Percentiles rank a stretch among this genome's conserved stretches.
Conservation (phyloP, 1,139 yeast genomes). For the Nakaseomyces uthaithaninus region DNA sequence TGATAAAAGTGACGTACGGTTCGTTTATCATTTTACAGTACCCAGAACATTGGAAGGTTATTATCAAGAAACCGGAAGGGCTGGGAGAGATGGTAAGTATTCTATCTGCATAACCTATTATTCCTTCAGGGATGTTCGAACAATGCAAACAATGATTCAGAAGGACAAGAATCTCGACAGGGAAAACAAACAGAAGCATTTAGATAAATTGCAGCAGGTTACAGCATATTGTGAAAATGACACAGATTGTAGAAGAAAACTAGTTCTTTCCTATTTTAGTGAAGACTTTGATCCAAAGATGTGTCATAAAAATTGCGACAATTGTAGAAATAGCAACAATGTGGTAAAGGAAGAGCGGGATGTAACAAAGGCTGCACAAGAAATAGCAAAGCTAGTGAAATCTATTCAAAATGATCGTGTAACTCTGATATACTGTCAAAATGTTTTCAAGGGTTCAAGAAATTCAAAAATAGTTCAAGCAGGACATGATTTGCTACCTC, state of each 20-base stretch:
- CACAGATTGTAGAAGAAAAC: slow-evolving; percentile 83
- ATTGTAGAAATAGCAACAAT: slow-evolving; percentile 52
- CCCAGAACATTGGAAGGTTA: slow-evolving; percentile 92
- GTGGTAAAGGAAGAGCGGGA: slow-evolving; percentile 48
- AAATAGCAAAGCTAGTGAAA: slow-evolving; percentile 52
- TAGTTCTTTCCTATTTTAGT: slow-evolving; percentile 82
- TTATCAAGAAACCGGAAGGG: slow-evolving; percentile 98
- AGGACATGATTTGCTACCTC: slow-evolving; percentile 53
- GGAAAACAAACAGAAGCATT: slow-evolving; percentile 67
- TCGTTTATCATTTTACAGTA: slow-evolving; percentile 79
- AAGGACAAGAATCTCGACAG: slow-evolving; percentile 61
- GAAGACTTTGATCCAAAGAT: slow-evolving; percentile 62
- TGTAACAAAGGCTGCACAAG: slow-evolving; percentile 57
- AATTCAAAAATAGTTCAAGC: slow-evolving; percentile 50
- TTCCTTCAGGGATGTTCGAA: slow-evolving; percentile 66
- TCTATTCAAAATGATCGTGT: slow-evolving; percentile 52
- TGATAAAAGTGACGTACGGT: slow-evolving; percentile 91
- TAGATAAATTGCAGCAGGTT: slow-evolving; percentile 71
- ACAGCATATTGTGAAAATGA: slow-evolving; percentile 86
- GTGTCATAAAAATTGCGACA: slow-evolving; percentile 77
- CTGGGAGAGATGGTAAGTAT: slow-evolving; percentile 85
- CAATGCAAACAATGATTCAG: slow-evolving; percentile 67
- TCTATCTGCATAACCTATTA: slow-evolving; percentile 81
- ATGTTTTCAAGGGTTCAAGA: slow-evolving; percentile 70
- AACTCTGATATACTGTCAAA: slow-evolving; percentile 75